Conservation (phyloP, 441 rosid genomes). For the Jatropha multifida region DNA sequence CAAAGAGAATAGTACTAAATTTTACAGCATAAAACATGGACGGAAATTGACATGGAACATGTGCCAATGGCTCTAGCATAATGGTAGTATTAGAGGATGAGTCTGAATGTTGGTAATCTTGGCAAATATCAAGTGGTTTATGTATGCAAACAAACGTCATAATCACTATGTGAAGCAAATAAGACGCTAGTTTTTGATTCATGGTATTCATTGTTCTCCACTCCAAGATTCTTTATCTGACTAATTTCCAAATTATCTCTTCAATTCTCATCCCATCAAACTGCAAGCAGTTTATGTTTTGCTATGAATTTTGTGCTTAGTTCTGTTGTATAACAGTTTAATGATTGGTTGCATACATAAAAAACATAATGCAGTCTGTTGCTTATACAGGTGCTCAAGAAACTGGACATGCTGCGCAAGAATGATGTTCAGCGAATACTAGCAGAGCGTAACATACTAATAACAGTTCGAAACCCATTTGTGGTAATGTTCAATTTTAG, state of each 20-base stretch:
- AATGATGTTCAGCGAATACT: slow-evolving; percentile 78
- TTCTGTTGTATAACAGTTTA: not conserved
- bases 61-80: too few relatives aligned
- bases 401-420: slow-evolving; percentile 81
- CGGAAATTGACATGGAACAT: too few relatives aligned
- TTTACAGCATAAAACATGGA: not conserved
- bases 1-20: not conserved
- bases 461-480: slow-evolving; percentile 86
- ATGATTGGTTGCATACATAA: not conserved
- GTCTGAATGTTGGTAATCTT: too few relatives aligned
- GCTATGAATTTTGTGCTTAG: not conserved
- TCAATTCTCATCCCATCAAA: not conserved
- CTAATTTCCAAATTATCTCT: not conserved
- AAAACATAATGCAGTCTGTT: slow-evolving; percentile 27
- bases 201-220: not conserved
- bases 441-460: slow-evolving; percentile 81
- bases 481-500: slow-evolving; percentile 50
- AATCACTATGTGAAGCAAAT: too few relatives aligned
- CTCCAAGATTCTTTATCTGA: not conserved
- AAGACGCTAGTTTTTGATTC: too few relatives aligned
- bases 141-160: too few relatives aligned
- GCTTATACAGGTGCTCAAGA: slow-evolving; percentile 67
- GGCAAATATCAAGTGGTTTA: too few relatives aligned
- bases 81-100: too few relatives aligned
- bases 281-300: not conserved